A percentile compares a stretch with the other conserved stretches of the same genome.
Conservation (phyloP, 495 filamentous ascomycete species). For the Evansstolkia leycettana region DNA sequence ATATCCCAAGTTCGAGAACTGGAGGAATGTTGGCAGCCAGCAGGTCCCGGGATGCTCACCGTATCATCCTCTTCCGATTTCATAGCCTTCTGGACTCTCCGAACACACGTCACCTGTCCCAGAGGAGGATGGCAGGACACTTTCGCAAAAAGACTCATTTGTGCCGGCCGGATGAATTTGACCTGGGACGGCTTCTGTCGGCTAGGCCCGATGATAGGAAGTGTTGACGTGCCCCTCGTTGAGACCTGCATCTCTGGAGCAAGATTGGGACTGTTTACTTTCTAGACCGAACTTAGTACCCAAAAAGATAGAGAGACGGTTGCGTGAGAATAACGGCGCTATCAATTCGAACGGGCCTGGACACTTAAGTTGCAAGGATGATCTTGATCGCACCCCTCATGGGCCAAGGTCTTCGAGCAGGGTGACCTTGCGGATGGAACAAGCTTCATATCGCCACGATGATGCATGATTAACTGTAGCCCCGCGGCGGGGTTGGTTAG, state of each 20-base stretch:
- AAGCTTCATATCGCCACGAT: neutral
- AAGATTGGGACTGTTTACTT: too few species aligned
- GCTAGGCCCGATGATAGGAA: slow-evolving; percentile 13
- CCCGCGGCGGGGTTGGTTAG: slow-evolving; percentile 7
- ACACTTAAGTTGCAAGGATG: too few species aligned
- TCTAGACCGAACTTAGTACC: too few species aligned
- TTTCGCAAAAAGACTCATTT: slow-evolving; percentile 38
- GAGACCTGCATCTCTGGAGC: slow-evolving; percentile 11
- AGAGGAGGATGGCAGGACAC: slow-evolving; percentile 53
- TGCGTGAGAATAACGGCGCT: too few species aligned
- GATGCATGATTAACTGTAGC: slow-evolving; percentile 3
- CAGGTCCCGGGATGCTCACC: slow-evolving; percentile 9
- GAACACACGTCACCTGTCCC: slow-evolving; percentile 52
- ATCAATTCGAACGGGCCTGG: too few species aligned
- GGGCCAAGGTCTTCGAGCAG: too few species aligned
- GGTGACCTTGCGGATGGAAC: too few species aligned
- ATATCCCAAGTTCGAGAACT: too few species aligned
- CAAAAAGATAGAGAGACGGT: too few species aligned
- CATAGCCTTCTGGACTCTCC: slow-evolving; percentile 16
- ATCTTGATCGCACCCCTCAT: too few species aligned
- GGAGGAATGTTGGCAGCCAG: too few species aligned
- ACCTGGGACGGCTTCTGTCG: slow-evolving; percentile 8
- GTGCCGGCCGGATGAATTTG: slow-evolving; percentile 27
- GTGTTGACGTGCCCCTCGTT: slow-evolving; percentile 8
- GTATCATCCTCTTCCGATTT: slow-evolving; percentile 14